Evolutionary conservation across 495 filamentous ascomycete species (phyloP).

Genomic region (Penicillium ucsense): DNA sequence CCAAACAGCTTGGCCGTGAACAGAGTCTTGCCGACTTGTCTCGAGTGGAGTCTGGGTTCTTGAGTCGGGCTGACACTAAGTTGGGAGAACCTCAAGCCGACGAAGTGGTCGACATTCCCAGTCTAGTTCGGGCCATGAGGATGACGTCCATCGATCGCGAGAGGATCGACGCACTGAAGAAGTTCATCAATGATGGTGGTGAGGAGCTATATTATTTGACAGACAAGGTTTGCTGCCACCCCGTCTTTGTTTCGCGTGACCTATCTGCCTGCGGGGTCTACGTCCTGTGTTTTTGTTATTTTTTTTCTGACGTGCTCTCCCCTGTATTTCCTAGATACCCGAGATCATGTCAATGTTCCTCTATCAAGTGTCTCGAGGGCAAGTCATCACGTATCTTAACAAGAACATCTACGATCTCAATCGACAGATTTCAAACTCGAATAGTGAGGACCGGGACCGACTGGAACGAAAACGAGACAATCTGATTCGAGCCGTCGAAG

Average conservation of each 20-base stretch:
- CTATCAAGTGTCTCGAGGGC: slow-evolving; percentile 78
- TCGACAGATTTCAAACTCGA: slow-evolving; percentile 7
- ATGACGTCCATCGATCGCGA: slow-evolving; percentile 74
- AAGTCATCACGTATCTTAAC: slow-evolving; percentile 60
- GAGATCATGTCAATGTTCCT: slow-evolving; percentile 78
- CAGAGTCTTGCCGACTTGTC: slow-evolving; percentile 24
- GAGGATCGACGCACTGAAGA: slow-evolving; percentile 70
- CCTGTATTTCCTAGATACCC: slow-evolving; percentile 44
- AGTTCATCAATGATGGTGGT: slow-evolving; percentile 67
- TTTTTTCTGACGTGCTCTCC: too few relatives aligned
- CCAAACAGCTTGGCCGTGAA: slow-evolving; percentile 31
- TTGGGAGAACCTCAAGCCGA: slow-evolving; percentile 31
- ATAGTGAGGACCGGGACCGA: slow-evolving; percentile 20
- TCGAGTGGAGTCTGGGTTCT: slow-evolving; percentile 21
- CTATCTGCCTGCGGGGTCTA: neutral
- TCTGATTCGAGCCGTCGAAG: slow-evolving; percentile 27
- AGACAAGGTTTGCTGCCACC: slow-evolving; percentile 37
- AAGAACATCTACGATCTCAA: slow-evolving; percentile 45
- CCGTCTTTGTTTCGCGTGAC: too few relatives aligned
- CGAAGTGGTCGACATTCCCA: slow-evolving; percentile 56
- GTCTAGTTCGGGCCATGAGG: slow-evolving; percentile 55
- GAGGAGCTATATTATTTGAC: slow-evolving; percentile 73
- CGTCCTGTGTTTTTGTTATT: slow-evolving; percentile 2
- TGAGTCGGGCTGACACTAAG: slow-evolving; percentile 20
- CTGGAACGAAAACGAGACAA: slow-evolving; percentile 32